These are phyloP conservation scores for Leccinum subfulvum DNA, from an alignment of 1,284 basidiomycete genomes.

Conservation along the genomic window DNA sequence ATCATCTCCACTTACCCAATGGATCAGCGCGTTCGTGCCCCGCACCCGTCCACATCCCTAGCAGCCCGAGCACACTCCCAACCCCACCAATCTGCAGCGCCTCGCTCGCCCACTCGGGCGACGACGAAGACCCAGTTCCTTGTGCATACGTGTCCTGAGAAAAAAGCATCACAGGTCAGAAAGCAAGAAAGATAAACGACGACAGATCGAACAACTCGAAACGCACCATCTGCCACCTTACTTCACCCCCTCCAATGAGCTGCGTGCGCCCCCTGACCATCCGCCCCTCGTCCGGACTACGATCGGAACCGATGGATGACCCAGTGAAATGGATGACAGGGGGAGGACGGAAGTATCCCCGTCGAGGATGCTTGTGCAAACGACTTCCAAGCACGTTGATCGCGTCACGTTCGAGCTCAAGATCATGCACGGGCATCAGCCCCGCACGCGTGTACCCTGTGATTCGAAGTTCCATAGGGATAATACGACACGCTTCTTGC, in stretches of 20 bases:
- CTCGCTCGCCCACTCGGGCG: conserved; percentile 52
- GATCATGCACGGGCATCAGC: conserved; percentile 29
- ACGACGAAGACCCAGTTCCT: conserved; percentile 12
- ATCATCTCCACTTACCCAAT: conserved; percentile 39
- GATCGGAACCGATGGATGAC: conserved; percentile 41
- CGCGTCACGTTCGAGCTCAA: conserved; percentile 8
- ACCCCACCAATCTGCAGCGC: conserved; percentile 55
- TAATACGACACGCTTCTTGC: conserved; percentile 51
- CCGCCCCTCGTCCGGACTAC: conserved; percentile 30
- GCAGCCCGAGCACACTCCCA: conserved; percentile 49
- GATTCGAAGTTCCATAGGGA: conserved; percentile 50
- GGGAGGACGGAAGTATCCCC: conserved; percentile 32
- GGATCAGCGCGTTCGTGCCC: conserved; percentile 46
- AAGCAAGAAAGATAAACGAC: neutral
- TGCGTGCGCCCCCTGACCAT: conserved; percentile 45
- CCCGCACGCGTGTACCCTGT: conserved; percentile 42
- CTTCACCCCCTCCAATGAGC: conserved; percentile 49
- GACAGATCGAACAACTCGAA: neutral
- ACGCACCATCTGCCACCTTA: conserved; percentile 55
- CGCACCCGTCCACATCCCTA: conserved; percentile 63
- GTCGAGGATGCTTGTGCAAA: neutral
- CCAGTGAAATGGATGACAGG: conserved; percentile 55
- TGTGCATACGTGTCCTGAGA: conserved; percentile 30
- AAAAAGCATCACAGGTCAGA: conserved; percentile 5
- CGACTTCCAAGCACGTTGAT: neutral